Conservation (phyloP, 1,284 basidiomycete genomes). For the Irpex sp. region DNA sequence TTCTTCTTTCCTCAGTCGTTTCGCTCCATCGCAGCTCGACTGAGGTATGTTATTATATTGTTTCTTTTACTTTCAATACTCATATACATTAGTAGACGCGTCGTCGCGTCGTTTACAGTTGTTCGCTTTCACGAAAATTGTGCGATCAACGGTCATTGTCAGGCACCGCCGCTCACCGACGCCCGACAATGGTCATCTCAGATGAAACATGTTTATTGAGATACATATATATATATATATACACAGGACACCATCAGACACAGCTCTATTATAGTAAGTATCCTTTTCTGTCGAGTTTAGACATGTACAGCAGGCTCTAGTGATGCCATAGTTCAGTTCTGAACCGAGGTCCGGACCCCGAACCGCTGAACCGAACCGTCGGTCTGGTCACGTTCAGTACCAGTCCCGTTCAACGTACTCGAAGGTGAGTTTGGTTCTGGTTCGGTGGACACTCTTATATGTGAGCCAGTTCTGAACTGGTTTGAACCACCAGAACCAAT, state of each 20-base stretch:
- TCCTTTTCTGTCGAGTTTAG: too few relatives aligned
- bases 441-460: neutral
- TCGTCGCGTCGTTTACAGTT: neutral
- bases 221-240: too few relatives aligned
- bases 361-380: neutral
- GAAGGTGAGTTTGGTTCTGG: neutral
- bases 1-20: neutral
- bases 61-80: neutral
- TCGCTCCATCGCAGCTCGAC: neutral
- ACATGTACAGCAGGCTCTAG: neutral
- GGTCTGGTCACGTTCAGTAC: neutral
- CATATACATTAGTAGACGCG: neutral
- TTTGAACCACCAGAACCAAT: too few relatives aligned
- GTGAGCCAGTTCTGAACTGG: too few relatives aligned
- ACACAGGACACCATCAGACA: too few relatives aligned
- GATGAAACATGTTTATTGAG: too few relatives aligned
- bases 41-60: neutral
- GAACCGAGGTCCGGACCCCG: conserved; percentile 2
- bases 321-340: conserved; percentile 3
- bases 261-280: too few relatives aligned
- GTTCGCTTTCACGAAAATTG: too few relatives aligned
- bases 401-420: neutral
- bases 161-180: too few relatives aligned
- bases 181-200: too few relatives aligned
- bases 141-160: too few relatives aligned